phyloP scores from a whole-genome alignment of 495 filamentous ascomycete species.

The Paragyromitra xinjiangensis region DNA sequence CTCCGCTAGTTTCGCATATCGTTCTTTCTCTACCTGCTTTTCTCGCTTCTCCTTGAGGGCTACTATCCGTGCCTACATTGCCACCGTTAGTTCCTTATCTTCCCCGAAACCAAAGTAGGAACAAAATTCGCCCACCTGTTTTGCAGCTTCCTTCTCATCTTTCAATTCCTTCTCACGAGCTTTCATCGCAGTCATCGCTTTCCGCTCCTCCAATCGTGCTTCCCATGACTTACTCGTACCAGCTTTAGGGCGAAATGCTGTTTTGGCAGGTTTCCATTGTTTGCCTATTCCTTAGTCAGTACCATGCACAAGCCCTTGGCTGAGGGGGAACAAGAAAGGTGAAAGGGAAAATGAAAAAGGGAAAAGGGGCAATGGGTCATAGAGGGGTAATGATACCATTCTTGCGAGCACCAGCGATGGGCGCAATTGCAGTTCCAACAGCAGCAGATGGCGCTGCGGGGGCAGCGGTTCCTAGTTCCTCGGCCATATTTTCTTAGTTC shows the following conservation, averaged over 20 bases:
- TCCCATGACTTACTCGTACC: conserved; percentile 76
- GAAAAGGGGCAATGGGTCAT: not conserved
- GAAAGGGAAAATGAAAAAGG: conserved; percentile 11
- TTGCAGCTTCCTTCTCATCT: conserved; percentile 87
- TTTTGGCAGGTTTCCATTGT: conserved; percentile 85
- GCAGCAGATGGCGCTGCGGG: conserved; percentile 58
- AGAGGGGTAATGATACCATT: conserved; percentile 53
- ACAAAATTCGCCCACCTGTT: conserved; percentile 68
- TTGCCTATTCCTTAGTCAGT: conserved; percentile 72
- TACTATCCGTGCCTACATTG: conserved; percentile 72
- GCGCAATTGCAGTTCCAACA: conserved; percentile 62
- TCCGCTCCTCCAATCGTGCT: conserved; percentile 72
- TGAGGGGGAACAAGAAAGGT: not conserved
- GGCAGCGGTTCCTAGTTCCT: conserved; percentile 34
- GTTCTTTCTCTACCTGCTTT: conserved; percentile 89
- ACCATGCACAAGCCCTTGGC: not conserved
- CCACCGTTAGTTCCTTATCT: conserved; percentile 17
- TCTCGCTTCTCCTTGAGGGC: conserved; percentile 82
- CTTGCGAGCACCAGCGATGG: conserved; percentile 59
- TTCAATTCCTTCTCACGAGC: conserved; percentile 94
- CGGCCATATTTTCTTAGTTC: conserved; percentile 20
- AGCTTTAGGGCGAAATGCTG: conserved; percentile 83
- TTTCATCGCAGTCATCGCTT: conserved; percentile 75
- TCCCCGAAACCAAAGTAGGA: not conserved
- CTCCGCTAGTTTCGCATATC: conserved; percentile 93